Conservation (phyloP, 768 basidiomycete species). For the Lentinula detonsa region DNA sequence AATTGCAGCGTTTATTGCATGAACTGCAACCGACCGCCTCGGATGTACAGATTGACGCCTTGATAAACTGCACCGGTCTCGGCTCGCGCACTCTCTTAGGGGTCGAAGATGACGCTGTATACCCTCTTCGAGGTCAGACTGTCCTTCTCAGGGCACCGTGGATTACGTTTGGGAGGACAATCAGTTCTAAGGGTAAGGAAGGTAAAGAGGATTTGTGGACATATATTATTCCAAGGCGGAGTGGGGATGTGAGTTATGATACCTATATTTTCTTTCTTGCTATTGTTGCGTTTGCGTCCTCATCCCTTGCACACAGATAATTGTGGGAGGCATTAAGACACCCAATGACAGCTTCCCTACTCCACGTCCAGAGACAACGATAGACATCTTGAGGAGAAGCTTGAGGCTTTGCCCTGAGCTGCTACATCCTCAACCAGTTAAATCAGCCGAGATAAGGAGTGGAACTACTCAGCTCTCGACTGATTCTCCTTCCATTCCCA, state of each 20-base stretch:
- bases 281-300: neutral
- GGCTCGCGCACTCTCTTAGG: slow-evolving; percentile 54
- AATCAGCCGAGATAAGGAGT: neutral
- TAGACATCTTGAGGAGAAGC: slow-evolving; percentile 13
- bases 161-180: slow-evolving; percentile 20
- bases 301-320: slow-evolving; percentile 15
- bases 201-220: slow-evolving; percentile 19
- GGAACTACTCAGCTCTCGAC: neutral
- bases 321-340: slow-evolving; percentile 56
- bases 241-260: slow-evolving; percentile 23
- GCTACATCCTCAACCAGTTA: slow-evolving; percentile 16
- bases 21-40: neutral
- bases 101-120: slow-evolving; percentile 51
- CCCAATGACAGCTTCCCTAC: slow-evolving; percentile 30
- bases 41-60: slow-evolving; percentile 6
- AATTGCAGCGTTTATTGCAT: neutral
- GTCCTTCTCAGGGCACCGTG: slow-evolving; percentile 48
- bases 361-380: slow-evolving; percentile 12
- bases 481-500: neutral
- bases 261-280: slow-evolving; percentile 1
- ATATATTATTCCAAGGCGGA: slow-evolving; percentile 63
- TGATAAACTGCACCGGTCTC: slow-evolving; percentile 15
- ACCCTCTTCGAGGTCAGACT: slow-evolving; percentile 60
- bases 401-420: slow-evolving; percentile 26
- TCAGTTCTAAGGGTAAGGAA: slow-evolving; percentile 6